Percentiles rank a stretch among this genome's conserved stretches.
phyloP scores from a whole-genome alignment of 1,284 basidiomycete genomes.

The Melanopsichium pennsylvanicum region DNA sequence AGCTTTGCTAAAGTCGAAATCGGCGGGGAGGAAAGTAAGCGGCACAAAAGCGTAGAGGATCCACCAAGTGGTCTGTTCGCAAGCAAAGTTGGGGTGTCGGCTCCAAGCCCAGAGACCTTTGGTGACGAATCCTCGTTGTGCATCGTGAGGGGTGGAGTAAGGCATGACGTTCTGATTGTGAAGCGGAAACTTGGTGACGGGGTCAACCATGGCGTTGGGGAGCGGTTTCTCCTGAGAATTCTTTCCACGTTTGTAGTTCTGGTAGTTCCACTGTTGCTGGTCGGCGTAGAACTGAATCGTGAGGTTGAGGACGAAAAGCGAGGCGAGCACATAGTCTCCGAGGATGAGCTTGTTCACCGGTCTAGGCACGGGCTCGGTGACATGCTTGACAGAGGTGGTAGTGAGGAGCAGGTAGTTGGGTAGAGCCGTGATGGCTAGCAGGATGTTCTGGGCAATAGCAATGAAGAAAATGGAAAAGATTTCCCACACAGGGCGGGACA shows the following conservation, averaged over 20 bases:
- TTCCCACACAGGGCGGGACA: slow-evolving; percentile 78
- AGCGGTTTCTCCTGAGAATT: slow-evolving; percentile 39
- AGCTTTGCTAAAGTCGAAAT: slow-evolving; percentile 48
- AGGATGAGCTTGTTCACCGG: slow-evolving; percentile 68
- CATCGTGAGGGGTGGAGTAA: slow-evolving; percentile 68
- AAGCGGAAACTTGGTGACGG: slow-evolving; percentile 27
- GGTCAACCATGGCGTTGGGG: slow-evolving; percentile 19
- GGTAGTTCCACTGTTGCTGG: slow-evolving; percentile 86
- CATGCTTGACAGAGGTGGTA: slow-evolving; percentile 51
- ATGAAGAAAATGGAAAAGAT: slow-evolving; percentile 83
- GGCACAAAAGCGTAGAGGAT: slow-evolving; percentile 69
- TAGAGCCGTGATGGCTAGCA: slow-evolving; percentile 72
- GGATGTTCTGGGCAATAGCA: slow-evolving; percentile 77
- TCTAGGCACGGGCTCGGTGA: slow-evolving; percentile 68
- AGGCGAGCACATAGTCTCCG: slow-evolving; percentile 76
- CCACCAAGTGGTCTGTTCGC: slow-evolving; percentile 85
- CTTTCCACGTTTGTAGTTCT: slow-evolving; percentile 75
- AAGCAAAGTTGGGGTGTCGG: slow-evolving; percentile 89
- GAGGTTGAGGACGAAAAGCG: slow-evolving; percentile 73
- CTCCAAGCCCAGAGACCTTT: slow-evolving; percentile 84
- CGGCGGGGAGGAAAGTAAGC: slow-evolving; percentile 70
- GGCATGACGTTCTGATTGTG: slow-evolving; percentile 21
- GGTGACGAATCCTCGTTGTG: slow-evolving; percentile 82
- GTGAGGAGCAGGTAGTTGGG: slow-evolving; percentile 71
- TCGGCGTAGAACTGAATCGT: slow-evolving; percentile 81